Base-by-base conservation (phyloP, 371 early-diverging fungal species). In the Actinomucor elegans region DNA sequence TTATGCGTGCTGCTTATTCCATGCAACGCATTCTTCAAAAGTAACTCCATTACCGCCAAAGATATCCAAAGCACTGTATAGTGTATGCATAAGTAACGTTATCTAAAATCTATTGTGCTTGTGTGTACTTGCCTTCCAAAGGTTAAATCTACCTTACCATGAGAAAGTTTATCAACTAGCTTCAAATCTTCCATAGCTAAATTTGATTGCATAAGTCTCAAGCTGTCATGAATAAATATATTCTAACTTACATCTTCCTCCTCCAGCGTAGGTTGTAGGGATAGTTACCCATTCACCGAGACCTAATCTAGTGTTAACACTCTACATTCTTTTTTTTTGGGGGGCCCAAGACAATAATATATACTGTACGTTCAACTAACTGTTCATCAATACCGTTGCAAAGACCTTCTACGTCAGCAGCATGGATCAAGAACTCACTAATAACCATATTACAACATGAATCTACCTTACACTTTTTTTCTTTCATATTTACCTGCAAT, bases 391-490 rank as follows among this genome's bases (percentile, higher is more conserved):
- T 92, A 4, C 98, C 98, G 31, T 86, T 78, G 68, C 95, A 95
- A 35, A 96, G 73, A 5, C 98, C 98, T 68, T 98, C 98, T 17
- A 98, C 97, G 71, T 98, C 96, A 3, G 97, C 96, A 1, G 98
- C 98, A 70, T 98, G 98, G 23, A 98, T 86, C 37, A 98, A 69
- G 58, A 98, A 94, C 74, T 98, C 98, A 55, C 92, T 88, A 63
- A 12, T 31, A 34, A 4, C 5, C 4, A 34, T 26, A 46, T 36
- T 28, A n/a, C n/a, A n/a, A n/a, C n/a, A n/a, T n/a, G n/a, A n/a
- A 23, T 6, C n/a, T 17, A 34, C 21, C 17, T 29, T 3, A 14
- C 17, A 47, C 14, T 31, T 12, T 35, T 15, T 28, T 11, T 32
- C n/a, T 42, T 36, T n/a, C 20, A 21, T 35, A 36, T 7, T 47